Evolutionary conservation across 2,329 filamentous ascomycete species (phyloP).

Genomic region (Monosporascus sp.): DNA sequence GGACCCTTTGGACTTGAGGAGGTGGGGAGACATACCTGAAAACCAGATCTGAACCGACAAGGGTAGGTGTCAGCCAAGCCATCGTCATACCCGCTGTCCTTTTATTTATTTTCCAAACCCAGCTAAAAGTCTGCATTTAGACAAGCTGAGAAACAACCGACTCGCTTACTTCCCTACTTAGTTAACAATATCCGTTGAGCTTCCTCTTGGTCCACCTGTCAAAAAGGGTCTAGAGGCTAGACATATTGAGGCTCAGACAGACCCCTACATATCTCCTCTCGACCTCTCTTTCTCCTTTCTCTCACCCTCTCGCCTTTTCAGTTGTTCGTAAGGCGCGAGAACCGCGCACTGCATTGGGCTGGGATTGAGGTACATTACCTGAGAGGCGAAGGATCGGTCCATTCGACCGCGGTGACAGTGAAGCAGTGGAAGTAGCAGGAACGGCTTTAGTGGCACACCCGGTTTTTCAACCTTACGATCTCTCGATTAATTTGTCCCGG

Average conservation of each 20-base stretch:
- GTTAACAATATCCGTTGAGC: no score
- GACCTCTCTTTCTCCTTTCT: background rate
- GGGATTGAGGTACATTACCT: background rate
- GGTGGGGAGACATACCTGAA: background rate
- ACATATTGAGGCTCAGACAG: background rate
- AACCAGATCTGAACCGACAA: constrained; percentile 8
- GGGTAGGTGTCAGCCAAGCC: constrained; percentile 9
- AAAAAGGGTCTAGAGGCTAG: background rate
- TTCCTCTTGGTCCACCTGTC: background rate
- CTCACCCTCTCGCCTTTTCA: background rate
- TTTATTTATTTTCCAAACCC: background rate
- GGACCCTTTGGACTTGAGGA: no score
- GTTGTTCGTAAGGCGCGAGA: background rate
- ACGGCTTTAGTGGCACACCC: no score
- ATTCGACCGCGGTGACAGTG: background rate
- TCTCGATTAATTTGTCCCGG: no score
- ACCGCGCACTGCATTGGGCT: background rate
- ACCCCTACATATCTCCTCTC: background rate
- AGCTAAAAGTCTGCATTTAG: no score
- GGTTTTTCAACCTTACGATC: no score
- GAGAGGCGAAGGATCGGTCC: background rate
- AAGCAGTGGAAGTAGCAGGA: no score
- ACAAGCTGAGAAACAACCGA: no score
- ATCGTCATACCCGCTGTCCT: background rate
- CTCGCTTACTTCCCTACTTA: no score